phyloP scores from a whole-genome alignment of 192 early-diverging fungal genomes.

The Entomortierella chlamydospora region DNA sequence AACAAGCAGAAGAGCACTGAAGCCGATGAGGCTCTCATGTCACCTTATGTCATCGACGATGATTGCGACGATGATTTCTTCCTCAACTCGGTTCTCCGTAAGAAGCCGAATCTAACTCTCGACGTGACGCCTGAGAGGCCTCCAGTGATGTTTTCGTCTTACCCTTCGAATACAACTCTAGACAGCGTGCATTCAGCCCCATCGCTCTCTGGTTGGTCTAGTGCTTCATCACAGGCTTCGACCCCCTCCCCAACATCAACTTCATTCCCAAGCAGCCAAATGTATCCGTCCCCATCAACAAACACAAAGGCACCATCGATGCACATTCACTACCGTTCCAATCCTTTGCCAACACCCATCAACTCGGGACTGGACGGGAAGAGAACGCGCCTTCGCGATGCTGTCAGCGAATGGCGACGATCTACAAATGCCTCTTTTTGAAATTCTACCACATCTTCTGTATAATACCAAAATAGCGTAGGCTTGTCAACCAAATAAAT shows the following conservation, averaged over 20 bases:
- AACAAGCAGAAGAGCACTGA: background rate
- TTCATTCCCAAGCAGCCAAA: constrained; percentile 12
- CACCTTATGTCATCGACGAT: constrained; percentile 50
- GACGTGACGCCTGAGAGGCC: background rate
- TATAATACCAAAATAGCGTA: too few species aligned
- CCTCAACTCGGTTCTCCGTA: constrained; percentile 49
- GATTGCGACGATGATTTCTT: constrained; percentile 43
- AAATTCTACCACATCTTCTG: too few species aligned
- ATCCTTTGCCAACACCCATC: constrained; percentile 32
- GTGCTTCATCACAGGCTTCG: constrained; percentile 18
- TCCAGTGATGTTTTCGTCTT: constrained; percentile 21
- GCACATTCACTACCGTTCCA: constrained; percentile 21
- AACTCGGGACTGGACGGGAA: constrained; percentile 22
- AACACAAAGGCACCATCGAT: background rate
- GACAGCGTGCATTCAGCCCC: constrained; percentile 20
- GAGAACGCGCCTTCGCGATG: constrained; percentile 26
- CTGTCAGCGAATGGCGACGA: constrained; percentile 48
- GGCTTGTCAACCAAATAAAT: too few species aligned
- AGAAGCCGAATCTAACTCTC: constrained; percentile 1
- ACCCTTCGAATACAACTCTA: constrained; percentile 19
- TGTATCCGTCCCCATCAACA: background rate
- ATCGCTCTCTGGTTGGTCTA: constrained; percentile 27
- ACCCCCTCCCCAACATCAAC: constrained; percentile 42
- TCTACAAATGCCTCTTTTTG: constrained; percentile 18
- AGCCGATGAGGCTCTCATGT: background rate